Evolutionary conservation across 805 yeast species (phyloP), one percentile per base, ranked within the genome.

Genomic region (Yarrowia sp.): DNA sequence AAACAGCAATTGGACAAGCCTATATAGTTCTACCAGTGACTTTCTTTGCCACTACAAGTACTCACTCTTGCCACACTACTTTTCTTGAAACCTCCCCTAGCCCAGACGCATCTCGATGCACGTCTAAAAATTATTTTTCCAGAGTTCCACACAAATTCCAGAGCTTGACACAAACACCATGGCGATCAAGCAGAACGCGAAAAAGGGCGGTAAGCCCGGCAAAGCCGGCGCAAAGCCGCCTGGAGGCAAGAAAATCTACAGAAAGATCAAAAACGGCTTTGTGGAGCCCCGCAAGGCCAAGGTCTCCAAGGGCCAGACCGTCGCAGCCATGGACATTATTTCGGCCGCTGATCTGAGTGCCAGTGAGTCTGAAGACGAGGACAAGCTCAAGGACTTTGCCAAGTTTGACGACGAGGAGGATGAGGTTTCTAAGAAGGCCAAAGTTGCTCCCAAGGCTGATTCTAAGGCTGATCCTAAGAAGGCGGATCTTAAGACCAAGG

Each of bases 231-330:
- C 16, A 2, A 44, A 44, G 35, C 4, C 35, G 9, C 16, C 35
- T 1, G 51, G 51, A 10, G 51, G 51, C 42, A 51, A 51, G 19
- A 47, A 47, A 12, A 19, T 51, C 25, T 51, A 16, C 14, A 42
- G 58, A 24, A 51, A 51, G 10, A 51, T 51, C 58, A 51, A 51
- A 32, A 51, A 51, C 42, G 58, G 58, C n/a, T 51, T 33, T 24
- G 58, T 51, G 16, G 42, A 51, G 42, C 58, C 58, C 8, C 31
- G 22, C 6, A 51, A 51, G 13, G 58, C 58, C 1, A 33, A 18
- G 3, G 31, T 13, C 7, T 10, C 58, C 24, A 51, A 51, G 32
- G 58, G 58, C 12, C 14, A n/a, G 8, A 32, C 29, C 4, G 42
- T 51, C 16, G 32, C 42, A 4, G 58, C 58, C 24, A 51, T 32